A percentile compares a stretch with the other conserved stretches of the same genome.
Conservation (phyloP, 495 filamentous ascomycete genomes). For the Rhypophila decipiens region DNA sequence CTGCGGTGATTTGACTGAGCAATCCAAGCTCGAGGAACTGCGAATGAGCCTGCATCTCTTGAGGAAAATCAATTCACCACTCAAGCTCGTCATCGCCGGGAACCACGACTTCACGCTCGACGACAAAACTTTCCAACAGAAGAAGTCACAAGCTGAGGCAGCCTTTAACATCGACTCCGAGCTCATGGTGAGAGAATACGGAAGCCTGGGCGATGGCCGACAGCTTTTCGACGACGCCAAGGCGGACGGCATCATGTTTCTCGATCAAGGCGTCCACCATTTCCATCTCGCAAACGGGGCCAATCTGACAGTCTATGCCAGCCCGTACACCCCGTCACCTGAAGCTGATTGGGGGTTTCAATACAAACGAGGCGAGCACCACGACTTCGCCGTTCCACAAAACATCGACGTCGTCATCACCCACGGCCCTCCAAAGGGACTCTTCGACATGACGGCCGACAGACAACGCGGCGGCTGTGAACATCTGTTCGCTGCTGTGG, state of each 20-base stretch:
- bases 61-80: conserved; percentile 47
- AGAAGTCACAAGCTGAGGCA: neutral
- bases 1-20: conserved; percentile 65
- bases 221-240: conserved; percentile 9
- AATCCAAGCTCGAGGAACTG: conserved; percentile 53
- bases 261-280: neutral
- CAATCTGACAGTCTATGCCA: conserved; percentile 34
- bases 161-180: conserved; percentile 1
- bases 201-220: conserved; percentile 13
- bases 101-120: conserved; percentile 78
- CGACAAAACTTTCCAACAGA: conserved; percentile 19
- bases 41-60: conserved; percentile 48
- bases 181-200: conserved; percentile 5
- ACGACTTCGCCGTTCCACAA: conserved; percentile 39
- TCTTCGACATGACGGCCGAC: conserved; percentile 44
- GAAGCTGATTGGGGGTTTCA: conserved; percentile 42
- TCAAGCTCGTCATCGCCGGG: conserved; percentile 76
- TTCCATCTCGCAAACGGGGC: neutral
- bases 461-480: conserved; percentile 47
- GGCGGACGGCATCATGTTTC: neutral
- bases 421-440: conserved; percentile 60
- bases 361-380: conserved; percentile 36
- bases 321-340: conserved; percentile 59
- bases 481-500: conserved; percentile 50
- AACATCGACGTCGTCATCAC: conserved; percentile 62